Percentiles rank a stretch among this genome's conserved stretches.
Evolutionary conservation across 2,329 filamentous ascomycete species (phyloP).

Genomic region (Sporothrix curviconia): DNA sequence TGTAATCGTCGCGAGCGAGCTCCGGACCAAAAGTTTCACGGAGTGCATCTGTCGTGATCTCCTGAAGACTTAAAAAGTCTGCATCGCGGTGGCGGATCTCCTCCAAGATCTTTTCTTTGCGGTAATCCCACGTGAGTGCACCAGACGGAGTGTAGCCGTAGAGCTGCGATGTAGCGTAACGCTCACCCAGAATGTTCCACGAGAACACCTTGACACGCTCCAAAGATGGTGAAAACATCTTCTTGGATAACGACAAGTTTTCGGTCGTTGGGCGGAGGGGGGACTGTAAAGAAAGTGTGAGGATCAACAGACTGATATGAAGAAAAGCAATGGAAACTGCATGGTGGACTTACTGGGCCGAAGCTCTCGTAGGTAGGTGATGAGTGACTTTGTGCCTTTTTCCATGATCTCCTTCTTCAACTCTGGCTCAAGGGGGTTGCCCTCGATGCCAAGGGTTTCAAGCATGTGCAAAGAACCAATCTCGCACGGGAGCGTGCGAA

Average conservation of each 20-base stretch:
- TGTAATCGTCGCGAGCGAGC: constrained; percentile 81
- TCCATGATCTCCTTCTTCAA: constrained; percentile 79
- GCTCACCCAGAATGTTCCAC: constrained; percentile 94
- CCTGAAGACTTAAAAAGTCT: constrained; percentile 88
- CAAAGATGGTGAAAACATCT: constrained; percentile 49
- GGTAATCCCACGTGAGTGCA: constrained; percentile 80
- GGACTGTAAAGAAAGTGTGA: constrained; percentile 45
- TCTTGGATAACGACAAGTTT: constrained; percentile 72
- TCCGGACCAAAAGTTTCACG: constrained; percentile 86
- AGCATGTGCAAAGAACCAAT: constrained; percentile 83
- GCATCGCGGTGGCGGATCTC: constrained; percentile 74
- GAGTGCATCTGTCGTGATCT: constrained; percentile 87
- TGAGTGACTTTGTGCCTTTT: constrained; percentile 76
- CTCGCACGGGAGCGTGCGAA: constrained; percentile 75
- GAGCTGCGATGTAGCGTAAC: constrained; percentile 74
- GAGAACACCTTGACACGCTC: constrained; percentile 80
- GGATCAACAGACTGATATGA: not conserved
- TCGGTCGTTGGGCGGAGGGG: constrained; percentile 68
- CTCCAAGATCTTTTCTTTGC: constrained; percentile 72
- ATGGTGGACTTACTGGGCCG: constrained; percentile 62
- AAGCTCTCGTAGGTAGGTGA: constrained; percentile 75
- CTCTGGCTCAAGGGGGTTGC: constrained; percentile 73
- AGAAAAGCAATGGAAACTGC: not conserved
- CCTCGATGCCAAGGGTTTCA: constrained; percentile 85
- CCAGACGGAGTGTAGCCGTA: constrained; percentile 86